Base-by-base conservation (phyloP, 2,329 filamentous ascomycete genomes). In the Calonectria pteridis region DNA sequence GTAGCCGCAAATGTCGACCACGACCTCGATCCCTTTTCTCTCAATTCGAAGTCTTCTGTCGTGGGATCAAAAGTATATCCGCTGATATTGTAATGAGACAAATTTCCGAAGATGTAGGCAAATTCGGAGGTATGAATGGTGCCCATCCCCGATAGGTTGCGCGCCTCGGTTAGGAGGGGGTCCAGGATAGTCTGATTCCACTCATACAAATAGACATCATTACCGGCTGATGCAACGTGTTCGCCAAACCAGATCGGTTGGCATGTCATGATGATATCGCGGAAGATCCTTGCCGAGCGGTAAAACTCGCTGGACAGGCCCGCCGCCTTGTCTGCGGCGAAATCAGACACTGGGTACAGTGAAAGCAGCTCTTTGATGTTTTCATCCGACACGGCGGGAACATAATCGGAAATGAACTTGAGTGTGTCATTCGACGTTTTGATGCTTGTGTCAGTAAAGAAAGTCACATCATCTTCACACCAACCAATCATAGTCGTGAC, bases 401-500 rank as follows among this genome's bases (percentile, higher is more conserved):
- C 33, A 9, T 62, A 62, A 4, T 23, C 28, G 4, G 55, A 62
- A 18, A 62, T 28, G n/a, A 62, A 62, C 4, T 40, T 5, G 7
- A 28, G 33, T 2, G 55, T 62, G 6, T 62, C 55, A 1, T 40
- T 23, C 6, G 55, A 4, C 3, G 55, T 62, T 20, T 62, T 62
- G 9, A 62, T 62, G 16, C 16, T 40, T 11, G 55, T 40, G 29
- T 62, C 55, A 7, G 55, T 62, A 20, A 62, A 62, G 16, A 40
- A 40, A 4, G 14, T 29, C n/a, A 62, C 33, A 6, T 62, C 55
- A 6, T 62, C 33, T 18, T 62, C 55, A 35, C 55, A 62, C 55
- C 55, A 62, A 9, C 55, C 55, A 62, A 62, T 62, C 55, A 62
- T 62, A 6, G 55, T 62, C 6, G 55, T 62, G 11, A 62, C 33